Conservation (phyloP, 371 early-diverging fungal species). For the Dichotomocladium elegans region DNA sequence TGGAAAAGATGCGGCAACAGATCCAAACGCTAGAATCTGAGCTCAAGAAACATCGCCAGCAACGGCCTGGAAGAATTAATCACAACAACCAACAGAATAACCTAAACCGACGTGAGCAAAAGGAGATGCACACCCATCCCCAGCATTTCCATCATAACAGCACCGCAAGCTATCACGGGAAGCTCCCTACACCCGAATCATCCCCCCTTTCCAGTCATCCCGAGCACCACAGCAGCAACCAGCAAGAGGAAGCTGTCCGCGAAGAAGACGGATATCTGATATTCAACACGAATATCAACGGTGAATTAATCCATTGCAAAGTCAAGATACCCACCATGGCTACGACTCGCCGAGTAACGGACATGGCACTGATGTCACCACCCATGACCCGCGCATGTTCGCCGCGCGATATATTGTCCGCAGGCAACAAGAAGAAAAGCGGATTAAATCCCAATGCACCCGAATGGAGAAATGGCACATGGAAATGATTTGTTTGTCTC, state of each 20-base stretch:
- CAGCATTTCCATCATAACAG: not conserved
- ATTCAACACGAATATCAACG: conserved; percentile 29
- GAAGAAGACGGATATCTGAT: conserved; percentile 34
- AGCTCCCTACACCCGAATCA: conserved; percentile 1
- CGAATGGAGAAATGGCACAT: conserved; percentile 22
- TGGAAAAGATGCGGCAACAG: conserved; percentile 15
- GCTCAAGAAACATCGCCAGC: conserved; percentile 23
- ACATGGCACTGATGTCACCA: conserved; percentile 14
- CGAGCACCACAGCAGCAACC: not conserved
- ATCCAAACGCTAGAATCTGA: conserved; percentile 15
- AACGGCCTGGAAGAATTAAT: conserved; percentile 13
- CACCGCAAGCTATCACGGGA: not conserved
- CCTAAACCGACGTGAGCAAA: conserved; percentile 11
- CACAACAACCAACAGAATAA: conserved; percentile 18
- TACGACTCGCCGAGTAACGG: conserved; percentile 10
- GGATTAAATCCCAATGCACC: conserved; percentile 38
- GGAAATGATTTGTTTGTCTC: too few species aligned
- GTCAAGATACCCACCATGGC: conserved; percentile 29
- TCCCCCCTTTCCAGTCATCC: not conserved
- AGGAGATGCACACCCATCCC: conserved; percentile 8
- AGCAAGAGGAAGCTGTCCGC: conserved; percentile 12
- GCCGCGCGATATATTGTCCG: not conserved
- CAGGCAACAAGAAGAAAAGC: conserved; percentile 13
- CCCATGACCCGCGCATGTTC: conserved; percentile 14
- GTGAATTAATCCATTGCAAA: conserved; percentile 27